A percentile compares a stretch with the other conserved stretches of the same genome.
These are phyloP conservation scores for Nidularia pulvinata DNA, from an alignment of 768 basidiomycete species.

Conservation along the genomic window DNA sequence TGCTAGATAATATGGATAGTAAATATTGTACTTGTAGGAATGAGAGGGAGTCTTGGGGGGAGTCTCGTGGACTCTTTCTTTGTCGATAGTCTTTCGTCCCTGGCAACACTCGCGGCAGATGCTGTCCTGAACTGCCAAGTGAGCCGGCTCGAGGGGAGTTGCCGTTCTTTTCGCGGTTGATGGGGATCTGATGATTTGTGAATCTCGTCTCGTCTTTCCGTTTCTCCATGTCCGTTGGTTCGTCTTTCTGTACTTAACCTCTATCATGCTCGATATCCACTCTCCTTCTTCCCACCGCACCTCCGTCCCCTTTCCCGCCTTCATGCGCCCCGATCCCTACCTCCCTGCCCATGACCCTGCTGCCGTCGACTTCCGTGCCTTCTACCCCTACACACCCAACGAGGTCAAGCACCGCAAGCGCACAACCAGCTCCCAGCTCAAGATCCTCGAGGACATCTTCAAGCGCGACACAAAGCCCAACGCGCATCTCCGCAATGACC, in stretches of 20 bases:
- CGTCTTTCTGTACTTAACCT: not conserved
- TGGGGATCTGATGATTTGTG: not conserved
- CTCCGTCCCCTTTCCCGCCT: not conserved
- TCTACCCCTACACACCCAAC: conserved; percentile 88
- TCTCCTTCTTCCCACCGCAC: not conserved
- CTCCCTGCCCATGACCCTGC: conserved; percentile 53
- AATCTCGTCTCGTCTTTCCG: not conserved
- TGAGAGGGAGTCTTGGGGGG: too few species aligned
- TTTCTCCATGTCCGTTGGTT: conserved; percentile 1
- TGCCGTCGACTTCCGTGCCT: conserved; percentile 77
- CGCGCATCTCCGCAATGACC: conserved; percentile 71
- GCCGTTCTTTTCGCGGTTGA: conserved; percentile 1
- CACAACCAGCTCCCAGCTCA: conserved; percentile 87
- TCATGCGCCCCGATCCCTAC: not conserved
- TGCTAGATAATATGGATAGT: too few species aligned
- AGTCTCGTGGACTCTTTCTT: too few species aligned
- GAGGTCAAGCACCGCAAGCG: conserved; percentile 95
- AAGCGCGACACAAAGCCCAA: conserved; percentile 92
- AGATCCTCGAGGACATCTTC: conserved; percentile 87
- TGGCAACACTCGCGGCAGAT: too few species aligned
- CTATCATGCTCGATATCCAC: not conserved
- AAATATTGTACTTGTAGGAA: too few species aligned
- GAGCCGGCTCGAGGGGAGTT: not conserved
- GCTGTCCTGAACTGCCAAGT: not conserved
- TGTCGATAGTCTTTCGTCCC: too few species aligned